These are phyloP conservation scores for Brassica cretica DNA, from an alignment of 345 rosid species.

Conservation along the genomic window DNA sequence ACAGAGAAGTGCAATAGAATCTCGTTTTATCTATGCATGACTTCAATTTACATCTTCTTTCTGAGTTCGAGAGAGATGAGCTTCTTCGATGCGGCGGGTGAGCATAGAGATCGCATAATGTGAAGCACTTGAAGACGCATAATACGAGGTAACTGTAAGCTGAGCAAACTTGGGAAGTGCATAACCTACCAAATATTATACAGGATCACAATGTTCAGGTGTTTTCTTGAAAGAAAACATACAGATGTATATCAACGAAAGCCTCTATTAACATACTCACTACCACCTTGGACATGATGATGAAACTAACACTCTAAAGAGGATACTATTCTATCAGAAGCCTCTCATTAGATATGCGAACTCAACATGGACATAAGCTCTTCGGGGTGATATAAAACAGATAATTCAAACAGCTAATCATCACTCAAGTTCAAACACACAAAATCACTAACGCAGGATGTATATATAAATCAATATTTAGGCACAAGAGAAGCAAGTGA, in stretches of 20 bases:
- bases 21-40: constrained; percentile 4
- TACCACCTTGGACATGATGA: background rate
- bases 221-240: background rate
- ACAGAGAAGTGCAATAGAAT: constrained; percentile 9
- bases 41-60: constrained; percentile 52
- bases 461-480: background rate
- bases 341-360: no score
- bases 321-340: no score
- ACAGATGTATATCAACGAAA: background rate
- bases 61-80: constrained; percentile 48
- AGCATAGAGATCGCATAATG: constrained; percentile 81
- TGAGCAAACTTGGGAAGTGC: constrained; percentile 87
- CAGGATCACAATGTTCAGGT: constrained; percentile 7
- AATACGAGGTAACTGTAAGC: constrained; percentile 81
- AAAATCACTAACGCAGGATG: background rate
- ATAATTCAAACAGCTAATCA: no score
- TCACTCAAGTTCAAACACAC: no score
- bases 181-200: constrained; percentile 53
- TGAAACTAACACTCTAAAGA: no score
- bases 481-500: constrained; percentile 10
- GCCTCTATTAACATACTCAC: constrained; percentile 1
- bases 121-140: constrained; percentile 89
- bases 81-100: constrained; percentile 74
- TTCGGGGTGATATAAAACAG: no score
- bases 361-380: no score